phyloP scores from a whole-genome alignment of 768 basidiomycete species.

The Tremella mesenterica region DNA sequence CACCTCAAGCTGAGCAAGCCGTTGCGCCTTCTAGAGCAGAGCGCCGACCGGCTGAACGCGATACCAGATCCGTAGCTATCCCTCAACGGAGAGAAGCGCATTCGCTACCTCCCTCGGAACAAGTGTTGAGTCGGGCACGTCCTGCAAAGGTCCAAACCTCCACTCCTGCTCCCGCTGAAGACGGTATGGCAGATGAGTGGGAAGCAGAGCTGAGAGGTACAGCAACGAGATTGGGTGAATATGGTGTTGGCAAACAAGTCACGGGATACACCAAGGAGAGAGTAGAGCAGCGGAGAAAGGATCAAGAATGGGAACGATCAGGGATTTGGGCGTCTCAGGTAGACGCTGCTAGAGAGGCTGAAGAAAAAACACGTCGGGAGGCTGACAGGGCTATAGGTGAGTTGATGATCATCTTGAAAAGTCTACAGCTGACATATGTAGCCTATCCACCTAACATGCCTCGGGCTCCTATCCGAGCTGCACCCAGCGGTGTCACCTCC shows the following conservation, averaged over 20 bases:
- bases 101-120: background rate
- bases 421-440: conserved; percentile 4
- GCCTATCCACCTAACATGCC: conserved; percentile 31
- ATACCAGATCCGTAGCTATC: background rate
- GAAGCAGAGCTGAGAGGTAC: conserved; percentile 16
- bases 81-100: background rate
- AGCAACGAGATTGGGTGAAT: background rate
- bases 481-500: conserved; percentile 83
- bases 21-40: background rate
- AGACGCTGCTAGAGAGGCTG: conserved; percentile 20
- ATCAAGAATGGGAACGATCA: conserved; percentile 25
- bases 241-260: background rate
- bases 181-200: conserved; percentile 28
- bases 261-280: background rate
- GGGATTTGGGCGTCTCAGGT: conserved; percentile 20
- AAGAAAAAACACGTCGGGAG: conserved; percentile 22
- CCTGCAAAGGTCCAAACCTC: no score
- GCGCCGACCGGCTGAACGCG: background rate
- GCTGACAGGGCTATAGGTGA: conserved; percentile 25
- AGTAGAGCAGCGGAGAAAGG: conserved; percentile 11
- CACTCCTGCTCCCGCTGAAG: conserved; percentile 12
- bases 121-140: background rate
- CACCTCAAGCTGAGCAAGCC: background rate
- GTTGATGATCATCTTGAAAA: background rate
- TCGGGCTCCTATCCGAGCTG: conserved; percentile 44